These are phyloP conservation scores for Dimargaris xerosporica DNA, from an alignment of 192 early-diverging fungal species.

Conservation along the genomic window DNA sequence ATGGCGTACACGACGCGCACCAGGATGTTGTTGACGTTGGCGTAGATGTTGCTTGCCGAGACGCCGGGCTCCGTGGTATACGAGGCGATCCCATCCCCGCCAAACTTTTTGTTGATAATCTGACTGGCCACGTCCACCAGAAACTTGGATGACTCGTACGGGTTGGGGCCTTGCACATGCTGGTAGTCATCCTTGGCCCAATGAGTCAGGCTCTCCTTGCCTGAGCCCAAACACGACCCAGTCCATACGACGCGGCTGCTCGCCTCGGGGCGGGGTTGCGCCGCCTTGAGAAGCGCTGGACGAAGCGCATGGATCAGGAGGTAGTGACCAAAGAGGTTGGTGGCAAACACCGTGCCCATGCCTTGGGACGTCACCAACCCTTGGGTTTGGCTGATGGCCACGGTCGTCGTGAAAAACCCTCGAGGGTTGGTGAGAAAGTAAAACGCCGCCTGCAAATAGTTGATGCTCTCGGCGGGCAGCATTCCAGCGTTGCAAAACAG, in stretches of 20 bases:
- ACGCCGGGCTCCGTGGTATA: constrained; percentile 28
- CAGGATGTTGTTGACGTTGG: constrained; percentile 14
- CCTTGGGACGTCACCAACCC: constrained; percentile 21
- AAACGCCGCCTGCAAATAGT: constrained; percentile 9
- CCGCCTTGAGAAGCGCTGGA: constrained; percentile 8
- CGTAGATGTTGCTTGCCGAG: constrained; percentile 20
- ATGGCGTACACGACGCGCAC: constrained; percentile 15
- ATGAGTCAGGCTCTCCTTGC: constrained; percentile 13
- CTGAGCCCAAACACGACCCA: constrained; percentile 14
- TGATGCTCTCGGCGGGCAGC: constrained; percentile 20
- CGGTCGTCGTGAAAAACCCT: constrained; percentile 24
- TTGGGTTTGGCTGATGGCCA: constrained; percentile 20
- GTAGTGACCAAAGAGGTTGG: constrained; percentile 34
- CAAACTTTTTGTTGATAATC: constrained; percentile 17
- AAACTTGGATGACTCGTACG: constrained; percentile 34
- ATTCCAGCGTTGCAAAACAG: constrained; percentile 33
- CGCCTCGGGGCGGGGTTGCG: not conserved
- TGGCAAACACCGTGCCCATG: constrained; percentile 27
- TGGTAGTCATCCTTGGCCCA: constrained; percentile 22
- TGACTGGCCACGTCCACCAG: constrained; percentile 25
- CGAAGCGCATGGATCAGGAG: constrained; percentile 14
- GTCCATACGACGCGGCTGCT: constrained; percentile 27
- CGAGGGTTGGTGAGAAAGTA: constrained; percentile 21
- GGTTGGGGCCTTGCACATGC: constrained; percentile 22
- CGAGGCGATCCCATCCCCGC: constrained; percentile 11